Evolutionary conservation across 805 yeast species (phyloP).

Genomic region (Maudiozyma serrabonitensis): DNA sequence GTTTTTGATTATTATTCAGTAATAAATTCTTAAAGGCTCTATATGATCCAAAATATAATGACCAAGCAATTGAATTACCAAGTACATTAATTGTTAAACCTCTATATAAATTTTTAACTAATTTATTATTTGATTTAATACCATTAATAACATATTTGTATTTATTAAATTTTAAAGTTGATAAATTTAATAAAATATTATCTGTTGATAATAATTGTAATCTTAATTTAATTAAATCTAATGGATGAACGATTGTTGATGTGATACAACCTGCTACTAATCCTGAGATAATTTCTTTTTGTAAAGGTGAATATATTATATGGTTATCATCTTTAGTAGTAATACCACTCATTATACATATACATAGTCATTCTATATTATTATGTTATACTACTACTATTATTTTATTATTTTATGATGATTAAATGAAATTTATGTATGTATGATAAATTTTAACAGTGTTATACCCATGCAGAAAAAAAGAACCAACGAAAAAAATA

Average conservation of each 20-base stretch:
- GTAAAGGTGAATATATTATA: neutral
- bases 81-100: slow-evolving; percentile 72
- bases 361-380: too few species aligned
- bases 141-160: neutral
- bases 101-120: slow-evolving; percentile 37
- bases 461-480: too few species aligned
- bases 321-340: neutral
- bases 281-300: slow-evolving; percentile 57
- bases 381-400: neutral
- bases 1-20: slow-evolving; percentile 5
- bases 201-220: slow-evolving; percentile 49
- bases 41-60: slow-evolving; percentile 72
- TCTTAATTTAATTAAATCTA: slow-evolving; percentile 77
- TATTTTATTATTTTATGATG: too few species aligned
- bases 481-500: too few species aligned
- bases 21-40: slow-evolving; percentile 43
- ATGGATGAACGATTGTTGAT: slow-evolving; percentile 77
- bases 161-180: neutral
- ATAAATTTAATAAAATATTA: neutral
- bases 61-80: slow-evolving; percentile 88
- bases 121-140: neutral
- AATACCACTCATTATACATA: too few species aligned
- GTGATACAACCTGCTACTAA: slow-evolving; percentile 72
- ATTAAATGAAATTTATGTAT: too few species aligned
- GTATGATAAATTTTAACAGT: too few species aligned